Evolutionary conservation across 306 rosid species (phyloP).

Genomic region (Sicyos baderoa): DNA sequence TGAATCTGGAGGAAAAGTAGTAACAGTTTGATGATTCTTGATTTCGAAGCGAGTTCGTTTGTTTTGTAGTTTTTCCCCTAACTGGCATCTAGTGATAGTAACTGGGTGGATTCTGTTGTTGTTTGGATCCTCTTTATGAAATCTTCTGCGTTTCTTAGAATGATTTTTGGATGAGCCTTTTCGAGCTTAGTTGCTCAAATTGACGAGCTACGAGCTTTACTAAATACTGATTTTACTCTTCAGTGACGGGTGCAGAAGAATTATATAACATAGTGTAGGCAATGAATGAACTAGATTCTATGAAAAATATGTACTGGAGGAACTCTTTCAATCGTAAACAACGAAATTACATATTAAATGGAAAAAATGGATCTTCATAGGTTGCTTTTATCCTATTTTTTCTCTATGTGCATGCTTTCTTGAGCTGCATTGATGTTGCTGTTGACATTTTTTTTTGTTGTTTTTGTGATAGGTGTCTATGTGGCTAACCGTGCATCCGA

Average conservation of each 20-base stretch:
- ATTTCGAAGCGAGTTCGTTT: background rate
- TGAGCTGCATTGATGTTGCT: slow-evolving; percentile 6
- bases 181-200: background rate
- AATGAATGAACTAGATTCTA: background rate
- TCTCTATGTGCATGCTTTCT: background rate
- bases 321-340: background rate
- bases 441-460: background rate
- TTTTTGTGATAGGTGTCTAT: slow-evolving; percentile 52
- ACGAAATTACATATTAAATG: background rate
- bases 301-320: background rate
- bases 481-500: slow-evolving; percentile 91
- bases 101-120: background rate
- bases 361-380: background rate
- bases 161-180: background rate
- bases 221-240: background rate
- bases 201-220: background rate
- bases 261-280: background rate
- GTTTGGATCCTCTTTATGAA: background rate
- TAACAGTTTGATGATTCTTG: background rate
- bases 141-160: background rate
- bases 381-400: too few species aligned
- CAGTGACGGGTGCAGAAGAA: background rate
- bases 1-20: background rate
- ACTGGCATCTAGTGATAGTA: background rate
- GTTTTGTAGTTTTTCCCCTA: background rate